Evolutionary conservation across 2,329 filamentous ascomycete genomes (phyloP).

Genomic region (Nemania serpens): DNA sequence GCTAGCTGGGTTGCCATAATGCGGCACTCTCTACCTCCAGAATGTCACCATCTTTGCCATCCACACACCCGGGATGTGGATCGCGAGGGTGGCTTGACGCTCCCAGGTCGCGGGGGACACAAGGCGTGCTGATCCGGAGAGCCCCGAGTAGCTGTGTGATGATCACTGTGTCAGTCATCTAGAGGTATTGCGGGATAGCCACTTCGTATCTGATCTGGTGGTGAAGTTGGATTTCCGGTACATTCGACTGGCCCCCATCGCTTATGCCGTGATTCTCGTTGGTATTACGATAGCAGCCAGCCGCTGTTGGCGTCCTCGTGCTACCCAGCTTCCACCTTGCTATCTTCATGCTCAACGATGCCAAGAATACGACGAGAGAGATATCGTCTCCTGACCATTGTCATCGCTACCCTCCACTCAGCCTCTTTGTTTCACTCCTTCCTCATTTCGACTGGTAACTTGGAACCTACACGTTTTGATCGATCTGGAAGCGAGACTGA

Average conservation of each 20-base stretch:
- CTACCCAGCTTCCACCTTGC: background rate
- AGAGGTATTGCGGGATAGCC: background rate
- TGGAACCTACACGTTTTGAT: constrained; percentile 11
- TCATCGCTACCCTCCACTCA: constrained; percentile 8
- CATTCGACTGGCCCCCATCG: constrained; percentile 1
- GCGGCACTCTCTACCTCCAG: background rate
- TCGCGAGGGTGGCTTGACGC: background rate
- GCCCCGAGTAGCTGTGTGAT: constrained; percentile 17
- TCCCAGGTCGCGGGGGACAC: background rate
- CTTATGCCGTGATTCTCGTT: background rate
- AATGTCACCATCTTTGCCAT: background rate
- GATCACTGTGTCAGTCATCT: background rate
- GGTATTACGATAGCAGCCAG: constrained; percentile 2
- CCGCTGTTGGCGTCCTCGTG: background rate
- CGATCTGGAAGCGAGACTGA: constrained; percentile 18
- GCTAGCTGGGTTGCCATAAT: constrained; percentile 5
- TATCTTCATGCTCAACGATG: constrained; percentile 9
- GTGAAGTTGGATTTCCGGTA: background rate
- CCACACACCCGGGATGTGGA: constrained; percentile 1
- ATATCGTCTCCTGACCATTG: constrained; percentile 11
- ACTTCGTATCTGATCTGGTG: background rate
- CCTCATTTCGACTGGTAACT: constrained; percentile 33
- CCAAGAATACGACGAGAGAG: constrained; percentile 20
- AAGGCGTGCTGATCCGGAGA: constrained; percentile 23
- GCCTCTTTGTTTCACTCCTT: constrained; percentile 29